Evolutionary conservation across 495 filamentous ascomycete species (phyloP).

Genomic region (Parathielavia hyrcaniae): DNA sequence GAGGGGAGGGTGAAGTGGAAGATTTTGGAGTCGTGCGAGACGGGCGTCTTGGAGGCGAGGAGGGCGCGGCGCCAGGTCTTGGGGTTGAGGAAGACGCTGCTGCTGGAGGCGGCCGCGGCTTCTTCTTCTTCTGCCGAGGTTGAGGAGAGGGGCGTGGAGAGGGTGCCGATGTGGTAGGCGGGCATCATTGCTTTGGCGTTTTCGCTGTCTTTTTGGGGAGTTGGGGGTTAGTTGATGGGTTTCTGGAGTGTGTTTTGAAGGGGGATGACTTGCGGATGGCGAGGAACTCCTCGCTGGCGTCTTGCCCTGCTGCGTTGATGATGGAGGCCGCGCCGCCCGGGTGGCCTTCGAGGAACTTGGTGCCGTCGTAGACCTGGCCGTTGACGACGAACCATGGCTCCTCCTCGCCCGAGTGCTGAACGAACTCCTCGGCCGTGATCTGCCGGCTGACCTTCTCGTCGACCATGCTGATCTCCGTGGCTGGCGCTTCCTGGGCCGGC

Average conservation of each 20-base stretch:
- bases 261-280: conserved; percentile 68
- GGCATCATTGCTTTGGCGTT: conserved; percentile 92
- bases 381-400: conserved; percentile 90
- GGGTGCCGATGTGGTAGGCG: conserved; percentile 77
- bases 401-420: conserved; percentile 56
- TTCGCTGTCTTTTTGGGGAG: conserved; percentile 66
- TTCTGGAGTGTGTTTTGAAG: not conserved
- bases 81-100: conserved; percentile 63
- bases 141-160: conserved; percentile 56
- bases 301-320: conserved; percentile 71
- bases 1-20: conserved; percentile 79
- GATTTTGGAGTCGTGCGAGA: conserved; percentile 78
- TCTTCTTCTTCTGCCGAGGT: conserved; percentile 40
- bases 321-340: conserved; percentile 89
- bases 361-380: conserved; percentile 89
- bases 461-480: conserved; percentile 73
- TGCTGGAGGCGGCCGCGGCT: conserved; percentile 37
- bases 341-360: conserved; percentile 74
- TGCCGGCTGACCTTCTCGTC: conserved; percentile 57
- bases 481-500: conserved; percentile 34
- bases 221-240: conserved; percentile 9
- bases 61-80: conserved; percentile 64
- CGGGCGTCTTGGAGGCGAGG: conserved; percentile 55
- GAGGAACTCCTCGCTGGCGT: conserved; percentile 90
- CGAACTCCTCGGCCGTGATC: conserved; percentile 68